These are phyloP conservation scores for Pyrus communis DNA, from an alignment of 306 rosid genomes.

Conservation along the genomic window DNA sequence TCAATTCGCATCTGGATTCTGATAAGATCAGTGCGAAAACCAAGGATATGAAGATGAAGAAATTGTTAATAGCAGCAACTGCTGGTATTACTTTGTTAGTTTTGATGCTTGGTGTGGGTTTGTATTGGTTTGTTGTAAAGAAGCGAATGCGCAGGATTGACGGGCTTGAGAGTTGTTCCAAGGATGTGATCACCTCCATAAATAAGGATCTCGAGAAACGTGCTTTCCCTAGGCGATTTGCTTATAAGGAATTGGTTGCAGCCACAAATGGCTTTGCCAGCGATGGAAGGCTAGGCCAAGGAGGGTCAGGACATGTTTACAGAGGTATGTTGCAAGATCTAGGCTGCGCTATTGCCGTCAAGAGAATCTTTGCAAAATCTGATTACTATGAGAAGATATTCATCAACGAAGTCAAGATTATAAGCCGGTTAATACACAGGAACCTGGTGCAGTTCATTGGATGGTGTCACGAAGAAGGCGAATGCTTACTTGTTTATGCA, in stretches of 20 bases:
- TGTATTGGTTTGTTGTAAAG: not conserved
- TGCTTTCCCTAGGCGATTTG: constrained; percentile 34
- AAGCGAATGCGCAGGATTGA: not conserved
- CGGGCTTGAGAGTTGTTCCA: not conserved
- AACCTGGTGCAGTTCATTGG: too few relatives aligned
- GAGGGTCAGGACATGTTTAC: too few relatives aligned
- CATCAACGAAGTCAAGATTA: constrained; percentile 43
- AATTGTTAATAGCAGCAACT: not conserved
- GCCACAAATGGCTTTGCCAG: constrained; percentile 40
- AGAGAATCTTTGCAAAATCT: constrained; percentile 37
- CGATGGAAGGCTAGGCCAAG: constrained; percentile 24
- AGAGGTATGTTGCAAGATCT: constrained; percentile 4
- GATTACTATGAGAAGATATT: constrained; percentile 30
- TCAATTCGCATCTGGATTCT: constrained; percentile 5
- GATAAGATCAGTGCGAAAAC: not conserved
- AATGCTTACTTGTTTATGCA: too few relatives aligned
- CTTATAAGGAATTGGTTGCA: constrained; percentile 26
- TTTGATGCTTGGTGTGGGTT: not conserved
- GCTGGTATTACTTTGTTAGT: not conserved
- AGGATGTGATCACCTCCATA: not conserved
- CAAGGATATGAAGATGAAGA: not conserved
- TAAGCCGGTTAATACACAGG: constrained; percentile 46
- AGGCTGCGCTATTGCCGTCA: constrained; percentile 37
- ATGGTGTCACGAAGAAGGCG: too few relatives aligned
- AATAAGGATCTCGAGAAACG: constrained; percentile 29